Percentiles rank a stretch among this genome's conserved stretches.
Evolutionary conservation across 176 grass and related monocot species (phyloP).

Genomic region (Oryza nivara): DNA sequence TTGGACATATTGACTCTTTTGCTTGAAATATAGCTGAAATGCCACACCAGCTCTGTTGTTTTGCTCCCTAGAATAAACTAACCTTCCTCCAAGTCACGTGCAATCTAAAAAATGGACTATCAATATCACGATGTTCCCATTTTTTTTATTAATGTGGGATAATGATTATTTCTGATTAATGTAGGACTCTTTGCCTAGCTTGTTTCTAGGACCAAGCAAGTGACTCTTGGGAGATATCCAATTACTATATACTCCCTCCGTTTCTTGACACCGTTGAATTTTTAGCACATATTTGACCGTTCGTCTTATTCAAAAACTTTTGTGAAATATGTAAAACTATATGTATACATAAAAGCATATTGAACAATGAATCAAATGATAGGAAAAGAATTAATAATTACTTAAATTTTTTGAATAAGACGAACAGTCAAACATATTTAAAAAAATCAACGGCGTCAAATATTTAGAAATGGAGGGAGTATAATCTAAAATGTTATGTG

Average conservation of each 20-base stretch:
- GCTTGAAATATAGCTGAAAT: not conserved
- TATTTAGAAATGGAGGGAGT: too few species aligned
- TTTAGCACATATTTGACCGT: too few species aligned
- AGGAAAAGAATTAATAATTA: too few species aligned
- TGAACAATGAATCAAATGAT: too few species aligned
- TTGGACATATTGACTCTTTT: not conserved
- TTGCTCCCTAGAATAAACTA: not conserved
- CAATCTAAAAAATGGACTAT: not conserved
- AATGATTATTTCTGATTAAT: not conserved
- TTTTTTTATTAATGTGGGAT: not conserved
- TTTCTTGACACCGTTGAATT: too few species aligned
- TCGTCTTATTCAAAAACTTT: too few species aligned
- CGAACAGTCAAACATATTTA: too few species aligned
- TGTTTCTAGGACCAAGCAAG: not conserved
- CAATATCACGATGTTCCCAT: not conserved
- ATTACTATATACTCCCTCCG: not conserved
- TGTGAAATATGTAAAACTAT: too few species aligned
- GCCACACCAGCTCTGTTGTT: not conserved
- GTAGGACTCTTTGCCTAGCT: not conserved
- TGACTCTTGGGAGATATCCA: not conserved
- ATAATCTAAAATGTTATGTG: not conserved
- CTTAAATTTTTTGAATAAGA: too few species aligned
- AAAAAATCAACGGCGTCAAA: too few species aligned
- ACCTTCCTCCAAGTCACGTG: not conserved
- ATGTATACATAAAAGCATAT: too few species aligned